Percentiles rank a stretch among this genome's conserved stretches.
These are phyloP conservation scores for Colletotrichum sp. DNA, from an alignment of 2,329 filamentous ascomycete genomes.

Conservation along the genomic window DNA sequence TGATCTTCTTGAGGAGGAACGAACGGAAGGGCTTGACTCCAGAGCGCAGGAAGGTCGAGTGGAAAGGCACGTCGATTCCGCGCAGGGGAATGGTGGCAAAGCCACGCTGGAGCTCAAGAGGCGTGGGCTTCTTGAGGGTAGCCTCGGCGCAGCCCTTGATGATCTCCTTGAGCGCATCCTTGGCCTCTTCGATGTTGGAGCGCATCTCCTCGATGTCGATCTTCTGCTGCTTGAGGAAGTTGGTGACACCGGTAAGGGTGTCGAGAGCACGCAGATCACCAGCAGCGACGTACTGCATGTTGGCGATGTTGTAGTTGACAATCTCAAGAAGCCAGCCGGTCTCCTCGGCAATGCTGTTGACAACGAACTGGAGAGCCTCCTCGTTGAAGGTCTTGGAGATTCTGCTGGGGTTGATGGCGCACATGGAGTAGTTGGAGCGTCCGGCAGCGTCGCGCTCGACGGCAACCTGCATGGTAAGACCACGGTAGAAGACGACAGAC, in stretches of 20 bases:
- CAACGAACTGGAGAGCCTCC: slow-evolving; percentile 94
- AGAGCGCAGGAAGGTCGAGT: slow-evolving; percentile 96
- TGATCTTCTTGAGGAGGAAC: slow-evolving; percentile 99
- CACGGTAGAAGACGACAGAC: slow-evolving; percentile 98
- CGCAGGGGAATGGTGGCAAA: slow-evolving; percentile 96
- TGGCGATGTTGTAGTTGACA: slow-evolving; percentile 91
- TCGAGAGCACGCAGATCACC: slow-evolving; percentile 75
- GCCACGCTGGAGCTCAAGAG: slow-evolving; percentile 89
- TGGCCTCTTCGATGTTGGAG: slow-evolving; percentile 89
- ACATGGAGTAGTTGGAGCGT: slow-evolving; percentile 99
- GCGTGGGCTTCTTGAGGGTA: slow-evolving; percentile 86
- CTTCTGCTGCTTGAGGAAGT: slow-evolving; percentile 96
- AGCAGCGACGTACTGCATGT: slow-evolving; percentile 77
- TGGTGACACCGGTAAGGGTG: slow-evolving; percentile 80
- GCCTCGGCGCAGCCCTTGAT: slow-evolving; percentile 87
- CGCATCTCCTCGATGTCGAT: slow-evolving; percentile 96
- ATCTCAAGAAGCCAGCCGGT: slow-evolving; percentile 97
- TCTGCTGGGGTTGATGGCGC: slow-evolving; percentile 96
- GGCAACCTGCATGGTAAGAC: slow-evolving; percentile 98
- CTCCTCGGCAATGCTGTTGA: slow-evolving; percentile 91
- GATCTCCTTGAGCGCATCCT: slow-evolving; percentile 87
- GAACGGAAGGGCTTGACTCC: slow-evolving; percentile 99
- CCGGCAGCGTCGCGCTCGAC: slow-evolving; percentile 94
- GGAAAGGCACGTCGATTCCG: slow-evolving; percentile 98
- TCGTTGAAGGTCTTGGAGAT: slow-evolving; percentile 99